phyloP scores from a whole-genome alignment of 805 yeast species.

The Lachancea thermotolerans region DNA sequence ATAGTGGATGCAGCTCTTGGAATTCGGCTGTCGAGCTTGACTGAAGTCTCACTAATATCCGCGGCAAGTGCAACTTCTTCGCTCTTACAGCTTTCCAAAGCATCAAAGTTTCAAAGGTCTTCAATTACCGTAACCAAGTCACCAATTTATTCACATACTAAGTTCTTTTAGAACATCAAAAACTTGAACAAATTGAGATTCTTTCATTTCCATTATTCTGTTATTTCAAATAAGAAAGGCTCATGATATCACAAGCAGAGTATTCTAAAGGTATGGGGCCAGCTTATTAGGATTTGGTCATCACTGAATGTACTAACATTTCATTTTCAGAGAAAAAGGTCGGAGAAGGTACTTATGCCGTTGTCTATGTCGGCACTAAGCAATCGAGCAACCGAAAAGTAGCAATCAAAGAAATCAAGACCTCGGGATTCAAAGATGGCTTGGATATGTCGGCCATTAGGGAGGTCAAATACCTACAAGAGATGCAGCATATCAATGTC shows the following conservation, averaged over 20 bases:
- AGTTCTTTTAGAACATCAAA: background rate
- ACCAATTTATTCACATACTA: background rate
- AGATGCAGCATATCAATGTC: conserved; percentile 68
- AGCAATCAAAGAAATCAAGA: conserved; percentile 93
- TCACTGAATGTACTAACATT: conserved; percentile 1
- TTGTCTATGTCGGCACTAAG: conserved; percentile 77
- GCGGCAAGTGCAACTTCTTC: background rate
- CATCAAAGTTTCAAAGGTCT: background rate
- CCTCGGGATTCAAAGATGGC: conserved; percentile 92
- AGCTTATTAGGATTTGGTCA: background rate
- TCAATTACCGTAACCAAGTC: too few species aligned
- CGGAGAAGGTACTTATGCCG: conserved; percentile 99
- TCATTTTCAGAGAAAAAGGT: conserved; percentile 60
- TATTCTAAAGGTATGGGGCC: conserved; percentile 19
- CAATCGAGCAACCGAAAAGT: conserved; percentile 43
- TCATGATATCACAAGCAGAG: conserved; percentile 11
- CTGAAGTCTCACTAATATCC: conserved; percentile 8
- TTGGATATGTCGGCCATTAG: conserved; percentile 96
- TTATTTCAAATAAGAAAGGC: background rate
- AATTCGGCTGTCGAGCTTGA: conserved; percentile 11
- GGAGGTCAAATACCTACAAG: conserved; percentile 84
- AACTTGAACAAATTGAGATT: background rate
- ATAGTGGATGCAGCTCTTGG: conserved; percentile 42
- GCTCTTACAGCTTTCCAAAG: background rate
- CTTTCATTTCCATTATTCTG: background rate